Base-by-base conservation (phyloP, 345 rosid species). In the Boechera retrofracta region DNA sequence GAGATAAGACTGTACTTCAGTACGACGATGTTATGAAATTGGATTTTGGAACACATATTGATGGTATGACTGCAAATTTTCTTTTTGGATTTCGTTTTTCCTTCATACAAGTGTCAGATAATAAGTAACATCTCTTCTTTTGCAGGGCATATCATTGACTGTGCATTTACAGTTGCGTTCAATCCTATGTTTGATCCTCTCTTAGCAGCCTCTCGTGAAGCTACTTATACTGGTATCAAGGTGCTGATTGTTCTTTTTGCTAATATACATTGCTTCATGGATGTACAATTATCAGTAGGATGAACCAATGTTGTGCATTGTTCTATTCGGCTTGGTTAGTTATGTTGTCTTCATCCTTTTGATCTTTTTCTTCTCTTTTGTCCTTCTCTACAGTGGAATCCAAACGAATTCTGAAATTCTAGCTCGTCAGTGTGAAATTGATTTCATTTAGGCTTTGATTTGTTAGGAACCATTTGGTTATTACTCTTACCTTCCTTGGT, bases 81-180 rank as follows among this genome's bases (percentile, higher is more conserved):
- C 33, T 6, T 51, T 8, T 47, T 5, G 26, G 68, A 13, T 31
- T 44, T 54, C 24, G 18, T 47, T 28, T 75, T 10, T 26, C 11
- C 18, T 10, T 39, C 8, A 1, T 31, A 32, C 26, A 59, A 56
- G 35, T 47, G 12, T 59, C 72, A 28, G 68, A 39, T 59, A 31
- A 44, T 54, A 73, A 44, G 11, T 33, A 33, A 54, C 75, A 75
- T 78, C 12, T 59, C n/a, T 75, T 76, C 72, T 79, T 67, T 83
- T 79, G 51, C 89, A 95, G 99, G 99, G 54, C 79, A 42, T 78
- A 95, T 93, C 12, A 85, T 95, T 70, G 99, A 92, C 74, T 93
- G 88, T 85, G 97, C 99, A 44, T 95, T 95, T 83, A 95, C 96
- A 26, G 97, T 95, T 81, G 98, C 99, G n/a, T 91, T 95, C 87